Evolutionary conservation across 768 basidiomycete genomes (phyloP).

Genomic region (Ramaria sp.): DNA sequence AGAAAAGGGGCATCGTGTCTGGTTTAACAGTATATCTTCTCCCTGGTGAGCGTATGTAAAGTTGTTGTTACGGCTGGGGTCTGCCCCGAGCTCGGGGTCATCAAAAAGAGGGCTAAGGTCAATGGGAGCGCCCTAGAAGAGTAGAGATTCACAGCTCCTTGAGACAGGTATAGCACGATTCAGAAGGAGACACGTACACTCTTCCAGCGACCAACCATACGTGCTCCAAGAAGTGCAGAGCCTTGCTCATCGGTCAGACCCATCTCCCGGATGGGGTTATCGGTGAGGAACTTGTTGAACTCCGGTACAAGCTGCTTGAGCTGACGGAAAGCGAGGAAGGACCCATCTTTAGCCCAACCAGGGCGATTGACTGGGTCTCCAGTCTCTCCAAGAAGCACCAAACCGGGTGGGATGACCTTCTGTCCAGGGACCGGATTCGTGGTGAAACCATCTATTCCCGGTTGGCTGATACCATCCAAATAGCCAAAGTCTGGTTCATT

Average conservation of each 20-base stretch:
- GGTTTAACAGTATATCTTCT: conserved; percentile 13
- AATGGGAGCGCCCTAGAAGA: conserved; percentile 29
- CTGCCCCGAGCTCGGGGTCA: conserved; percentile 25
- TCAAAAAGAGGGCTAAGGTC: conserved; percentile 33
- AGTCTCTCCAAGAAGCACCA: conserved; percentile 17
- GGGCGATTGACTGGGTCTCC: conserved; percentile 19
- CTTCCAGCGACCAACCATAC: conserved; percentile 25
- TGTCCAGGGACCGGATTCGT: conserved; percentile 15
- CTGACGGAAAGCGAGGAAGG: conserved; percentile 22
- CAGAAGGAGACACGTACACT: conserved; percentile 20
- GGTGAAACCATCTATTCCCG: conserved; percentile 23
- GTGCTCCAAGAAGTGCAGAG: conserved; percentile 21
- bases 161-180: neutral
- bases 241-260: conserved; percentile 18
- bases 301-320: conserved; percentile 25
- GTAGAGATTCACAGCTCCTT: neutral
- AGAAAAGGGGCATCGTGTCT: conserved; percentile 30
- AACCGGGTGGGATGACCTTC: conserved; percentile 17
- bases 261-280: conserved; percentile 14
- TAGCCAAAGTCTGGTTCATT: conserved; percentile 18
- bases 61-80: conserved; percentile 31
- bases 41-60: conserved; percentile 23
- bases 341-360: conserved; percentile 21
- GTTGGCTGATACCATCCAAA: conserved; percentile 22
- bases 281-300: conserved; percentile 20